Conservation (phyloP, 495 filamentous ascomycete species). For the Penicillium malachiteum region DNA sequence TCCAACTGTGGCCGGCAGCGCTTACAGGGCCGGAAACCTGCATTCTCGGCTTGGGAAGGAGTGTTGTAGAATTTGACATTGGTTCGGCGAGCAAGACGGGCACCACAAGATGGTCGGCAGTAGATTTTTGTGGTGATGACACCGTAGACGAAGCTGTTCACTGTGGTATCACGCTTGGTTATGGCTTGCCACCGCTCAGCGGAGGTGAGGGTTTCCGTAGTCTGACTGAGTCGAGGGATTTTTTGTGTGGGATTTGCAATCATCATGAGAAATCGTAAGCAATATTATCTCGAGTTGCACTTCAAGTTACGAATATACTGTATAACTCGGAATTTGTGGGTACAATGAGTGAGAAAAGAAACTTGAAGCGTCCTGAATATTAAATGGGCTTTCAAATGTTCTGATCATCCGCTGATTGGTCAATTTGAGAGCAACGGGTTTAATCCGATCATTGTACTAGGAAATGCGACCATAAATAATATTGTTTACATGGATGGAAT, state of each 20-base stretch:
- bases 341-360: background rate
- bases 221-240: slow-evolving; percentile 28
- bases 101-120: slow-evolving; percentile 61
- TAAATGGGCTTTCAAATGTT: too few species aligned
- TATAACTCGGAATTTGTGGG: background rate
- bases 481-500: background rate
- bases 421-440: slow-evolving; percentile 19
- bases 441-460: background rate
- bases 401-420: slow-evolving; percentile 27
- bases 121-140: slow-evolving; percentile 64
- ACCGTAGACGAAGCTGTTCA: slow-evolving; percentile 58
- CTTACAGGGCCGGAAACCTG: slow-evolving; percentile 63
- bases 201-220: slow-evolving; percentile 23
- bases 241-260: slow-evolving; percentile 11
- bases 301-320: too few species aligned
- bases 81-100: slow-evolving; percentile 59
- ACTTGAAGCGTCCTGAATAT: background rate
- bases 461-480: background rate
- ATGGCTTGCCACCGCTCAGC: slow-evolving; percentile 57
- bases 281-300: background rate
- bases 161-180: slow-evolving; percentile 47
- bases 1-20: slow-evolving; percentile 56
- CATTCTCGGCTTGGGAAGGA: slow-evolving; percentile 52
- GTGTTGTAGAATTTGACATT: slow-evolving; percentile 61
- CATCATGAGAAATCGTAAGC: background rate